Base-by-base conservation (phyloP, 208 protist species). In the Leishmania lainsoni region DNA sequence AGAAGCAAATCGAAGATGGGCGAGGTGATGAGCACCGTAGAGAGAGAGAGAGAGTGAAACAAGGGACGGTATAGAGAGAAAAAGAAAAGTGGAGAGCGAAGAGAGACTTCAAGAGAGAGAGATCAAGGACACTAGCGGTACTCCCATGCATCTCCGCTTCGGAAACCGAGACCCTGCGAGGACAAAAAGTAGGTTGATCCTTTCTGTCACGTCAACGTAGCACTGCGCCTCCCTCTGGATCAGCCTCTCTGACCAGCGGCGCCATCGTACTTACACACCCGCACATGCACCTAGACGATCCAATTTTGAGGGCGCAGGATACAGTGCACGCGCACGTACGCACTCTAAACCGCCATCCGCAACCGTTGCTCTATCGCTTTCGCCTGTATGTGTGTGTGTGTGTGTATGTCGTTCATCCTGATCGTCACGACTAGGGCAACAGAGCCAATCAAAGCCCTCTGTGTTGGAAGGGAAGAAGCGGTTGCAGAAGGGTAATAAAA, bases 41-140 rank as follows among this genome's bases (percentile, higher is more conserved):
- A 80, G 72, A 12, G 58, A 72, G n/a, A 76, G n/a, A 56, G 54
- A 56, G 0, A 22, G 22, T 32, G 49, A n/a, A 58, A 39, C 32
- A 79, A 42, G 45, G 32, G 76, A 48, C 20, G 26, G 45, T 49
- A 61, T 6, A 51, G 42, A 6, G 56, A 76, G 22, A 5, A 54
- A 52, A 76, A 71, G 69, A 59, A 70, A 83, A 29, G 29, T 6
- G 32, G 52, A 2, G 39, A 81, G 10, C 22, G 26, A 32, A 48
- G 22, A 12, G 42, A 39, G 12, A 14, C 56, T 42, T 69, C 74
- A 77, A 16, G n/a, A 39, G 16, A 17, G 6, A 66, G 68, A 66
- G 42, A 49, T 16, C 32, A 22, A 16, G 59, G 39, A 14, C 68
- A 48, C 20, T 6, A 16, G 35, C 22, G 5, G 35, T 48, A 42